phyloP scores from a whole-genome alignment of 208 protist species.

The Jaenimonas drosophilae region DNA sequence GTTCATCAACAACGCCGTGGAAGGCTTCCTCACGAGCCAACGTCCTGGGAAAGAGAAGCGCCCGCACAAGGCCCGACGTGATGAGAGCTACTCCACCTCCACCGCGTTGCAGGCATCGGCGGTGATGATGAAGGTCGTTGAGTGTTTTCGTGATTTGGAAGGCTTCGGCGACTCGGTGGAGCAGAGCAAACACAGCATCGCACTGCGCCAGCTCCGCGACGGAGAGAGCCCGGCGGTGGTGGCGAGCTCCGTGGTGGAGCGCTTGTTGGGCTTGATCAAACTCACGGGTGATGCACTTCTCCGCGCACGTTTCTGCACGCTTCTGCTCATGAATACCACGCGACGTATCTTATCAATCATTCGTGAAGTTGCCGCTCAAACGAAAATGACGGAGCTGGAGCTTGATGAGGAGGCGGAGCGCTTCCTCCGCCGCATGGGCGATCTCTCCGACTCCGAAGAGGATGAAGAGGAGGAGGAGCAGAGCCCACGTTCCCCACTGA shows the following conservation, averaged over 20 bases:
- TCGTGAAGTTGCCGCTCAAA: slow-evolving; percentile 42
- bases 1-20: slow-evolving; percentile 30
- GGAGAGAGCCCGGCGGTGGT: slow-evolving; percentile 40
- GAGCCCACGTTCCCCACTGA: too few species aligned
- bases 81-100: slow-evolving; percentile 44
- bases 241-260: slow-evolving; percentile 32
- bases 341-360: slow-evolving; percentile 73
- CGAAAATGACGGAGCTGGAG: slow-evolving; percentile 21
- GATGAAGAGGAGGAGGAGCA: background rate
- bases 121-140: slow-evolving; percentile 44
- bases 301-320: slow-evolving; percentile 54
- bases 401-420: slow-evolving; percentile 36
- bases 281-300: slow-evolving; percentile 43
- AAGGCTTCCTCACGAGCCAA: slow-evolving; percentile 51
- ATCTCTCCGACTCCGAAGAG: slow-evolving; percentile 4
- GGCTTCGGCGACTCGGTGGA: background rate
- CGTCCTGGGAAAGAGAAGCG: slow-evolving; percentile 26
- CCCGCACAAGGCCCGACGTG: slow-evolving; percentile 6
- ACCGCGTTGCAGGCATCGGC: slow-evolving; percentile 43
- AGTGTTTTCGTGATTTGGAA: slow-evolving; percentile 39
- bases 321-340: slow-evolving; percentile 81
- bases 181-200: slow-evolving; percentile 15
- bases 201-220: slow-evolving; percentile 23
- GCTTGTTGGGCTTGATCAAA: slow-evolving; percentile 42
- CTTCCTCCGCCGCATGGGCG: slow-evolving; percentile 15